These are phyloP conservation scores for Carallia pectinifolia DNA, from an alignment of 345 rosid species.

Conservation along the genomic window DNA sequence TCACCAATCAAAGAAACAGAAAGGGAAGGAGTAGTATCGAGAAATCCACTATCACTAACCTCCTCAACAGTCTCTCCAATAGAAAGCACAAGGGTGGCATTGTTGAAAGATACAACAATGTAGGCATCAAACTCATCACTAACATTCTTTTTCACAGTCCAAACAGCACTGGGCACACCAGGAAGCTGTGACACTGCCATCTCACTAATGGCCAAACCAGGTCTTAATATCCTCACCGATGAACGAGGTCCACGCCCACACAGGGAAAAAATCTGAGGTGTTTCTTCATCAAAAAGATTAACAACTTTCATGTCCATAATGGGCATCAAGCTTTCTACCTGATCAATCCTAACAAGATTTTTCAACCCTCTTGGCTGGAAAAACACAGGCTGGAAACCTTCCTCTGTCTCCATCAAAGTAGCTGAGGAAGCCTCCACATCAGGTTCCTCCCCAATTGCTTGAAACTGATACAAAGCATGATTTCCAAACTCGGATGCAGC, in stretches of 20 bases:
- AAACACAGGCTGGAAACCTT: constrained; percentile 93
- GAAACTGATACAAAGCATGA: constrained; percentile 92
- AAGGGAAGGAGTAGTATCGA: constrained; percentile 92
- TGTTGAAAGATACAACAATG: constrained; percentile 92
- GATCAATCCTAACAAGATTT: constrained; percentile 94
- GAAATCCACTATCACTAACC: constrained; percentile 96
- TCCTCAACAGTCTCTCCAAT: constrained; percentile 99
- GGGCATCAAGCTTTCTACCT: constrained; percentile 96
- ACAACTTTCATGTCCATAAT: constrained; percentile 92
- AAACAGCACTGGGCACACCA: constrained; percentile 97
- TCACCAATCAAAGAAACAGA: constrained; percentile 93
- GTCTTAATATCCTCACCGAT: constrained; percentile 81
- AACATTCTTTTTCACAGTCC: constrained; percentile 93
- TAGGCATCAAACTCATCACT: constrained; percentile 96
- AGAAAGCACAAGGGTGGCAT: constrained; percentile 95
- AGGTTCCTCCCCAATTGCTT: constrained; percentile 84
- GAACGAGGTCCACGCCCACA: constrained; percentile 99
- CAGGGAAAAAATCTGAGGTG: constrained; percentile 85
- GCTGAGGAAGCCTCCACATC: constrained; percentile 93
- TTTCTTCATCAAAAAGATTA: constrained; percentile 96
- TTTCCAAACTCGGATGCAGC: constrained; percentile 96
- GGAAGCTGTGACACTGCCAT: constrained; percentile 99
- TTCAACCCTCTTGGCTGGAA: constrained; percentile 89
- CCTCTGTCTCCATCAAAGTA: constrained; percentile 90
- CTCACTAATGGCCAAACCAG: constrained; percentile 93